Evolutionary conservation across 164 flowering plant genomes (phyloP).

Genomic region (Vitis rupestris): DNA sequence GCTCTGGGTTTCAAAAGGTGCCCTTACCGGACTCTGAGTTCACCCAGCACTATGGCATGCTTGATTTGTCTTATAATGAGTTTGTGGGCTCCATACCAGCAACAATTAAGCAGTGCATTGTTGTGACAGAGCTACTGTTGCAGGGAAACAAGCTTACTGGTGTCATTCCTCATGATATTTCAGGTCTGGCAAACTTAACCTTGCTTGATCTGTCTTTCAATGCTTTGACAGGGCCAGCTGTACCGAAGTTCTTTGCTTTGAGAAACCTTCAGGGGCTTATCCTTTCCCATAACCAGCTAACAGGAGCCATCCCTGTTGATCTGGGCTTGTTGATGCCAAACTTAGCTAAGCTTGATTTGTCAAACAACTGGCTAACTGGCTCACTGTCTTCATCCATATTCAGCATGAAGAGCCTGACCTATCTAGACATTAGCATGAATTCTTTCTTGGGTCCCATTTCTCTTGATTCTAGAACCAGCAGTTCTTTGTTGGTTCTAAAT

Average conservation of each 20-base stretch:
- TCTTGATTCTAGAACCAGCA: constrained; percentile 14
- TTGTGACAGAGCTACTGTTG: constrained; percentile 39
- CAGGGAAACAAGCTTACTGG: constrained; percentile 59
- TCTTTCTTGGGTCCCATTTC: constrained; percentile 42
- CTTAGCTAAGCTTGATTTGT: constrained; percentile 50
- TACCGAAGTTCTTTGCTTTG: constrained; percentile 29
- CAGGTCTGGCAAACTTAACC: constrained; percentile 38
- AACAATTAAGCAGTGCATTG: constrained; percentile 41
- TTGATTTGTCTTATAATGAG: constrained; percentile 57
- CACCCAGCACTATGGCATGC: constrained; percentile 65
- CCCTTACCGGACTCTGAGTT: constrained; percentile 65
- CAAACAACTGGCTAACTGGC: constrained; percentile 43
- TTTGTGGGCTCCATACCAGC: constrained; percentile 53
- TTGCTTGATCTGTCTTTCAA: constrained; percentile 57
- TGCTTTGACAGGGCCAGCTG: constrained; percentile 36
- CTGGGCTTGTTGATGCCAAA: constrained; percentile 38
- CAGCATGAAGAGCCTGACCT: constrained; percentile 37
- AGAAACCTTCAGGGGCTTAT: constrained; percentile 53
- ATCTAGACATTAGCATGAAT: constrained; percentile 52
- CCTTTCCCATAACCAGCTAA: constrained; percentile 49
- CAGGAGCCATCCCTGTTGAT: constrained; percentile 43
- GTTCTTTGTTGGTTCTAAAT: constrained; percentile 48
- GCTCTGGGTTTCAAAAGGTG: constrained; percentile 57
- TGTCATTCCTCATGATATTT: constrained; percentile 45
- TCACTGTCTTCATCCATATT: constrained; percentile 42